Conservation (phyloP, 192 early-diverging fungal species). For the Entomortierella chlamydospora region DNA sequence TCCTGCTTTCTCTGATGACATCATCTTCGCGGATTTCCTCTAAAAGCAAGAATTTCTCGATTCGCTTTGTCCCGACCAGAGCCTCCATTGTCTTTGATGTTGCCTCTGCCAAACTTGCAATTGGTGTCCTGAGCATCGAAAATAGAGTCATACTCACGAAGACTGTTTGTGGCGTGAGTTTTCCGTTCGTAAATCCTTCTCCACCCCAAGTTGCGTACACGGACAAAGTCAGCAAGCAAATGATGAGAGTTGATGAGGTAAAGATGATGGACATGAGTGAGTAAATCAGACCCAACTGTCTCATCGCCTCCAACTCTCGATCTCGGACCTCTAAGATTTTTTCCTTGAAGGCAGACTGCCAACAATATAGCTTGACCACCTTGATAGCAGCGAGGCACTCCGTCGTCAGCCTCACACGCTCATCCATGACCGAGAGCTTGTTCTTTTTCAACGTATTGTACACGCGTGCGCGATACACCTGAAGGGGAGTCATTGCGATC, state of each 20-base stretch:
- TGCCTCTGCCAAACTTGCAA: constrained; percentile 66
- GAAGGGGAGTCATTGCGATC: constrained; percentile 16
- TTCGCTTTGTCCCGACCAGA: constrained; percentile 65
- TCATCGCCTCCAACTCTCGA: constrained; percentile 24
- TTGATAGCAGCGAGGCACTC: constrained; percentile 32
- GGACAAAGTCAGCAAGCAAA: constrained; percentile 25
- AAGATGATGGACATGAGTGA: constrained; percentile 45
- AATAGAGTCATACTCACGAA: constrained; percentile 77
- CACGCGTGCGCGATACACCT: constrained; percentile 26
- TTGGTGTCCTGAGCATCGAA: constrained; percentile 67
- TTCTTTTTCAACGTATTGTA: constrained; percentile 16
- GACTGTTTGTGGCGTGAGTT: constrained; percentile 57
- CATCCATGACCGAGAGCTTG: constrained; percentile 28
- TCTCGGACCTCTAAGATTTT: constrained; percentile 16
- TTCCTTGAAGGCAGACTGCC: constrained; percentile 31
- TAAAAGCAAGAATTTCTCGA: constrained; percentile 55
- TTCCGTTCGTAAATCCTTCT: constrained; percentile 19
- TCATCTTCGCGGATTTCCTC: constrained; percentile 30
- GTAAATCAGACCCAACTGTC: constrained; percentile 16
- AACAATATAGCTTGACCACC: constrained; percentile 38
- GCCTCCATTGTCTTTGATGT: constrained; percentile 63
- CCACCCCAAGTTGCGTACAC: constrained; percentile 45
- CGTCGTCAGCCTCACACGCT: constrained; percentile 30
- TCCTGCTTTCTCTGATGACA: not conserved
- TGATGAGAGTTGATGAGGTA: constrained; percentile 34